Evolutionary conservation across 2,329 filamentous ascomycete genomes (phyloP), one percentile per base, ranked within the genome.

Genomic region (Ramularia collo-cygni): DNA sequence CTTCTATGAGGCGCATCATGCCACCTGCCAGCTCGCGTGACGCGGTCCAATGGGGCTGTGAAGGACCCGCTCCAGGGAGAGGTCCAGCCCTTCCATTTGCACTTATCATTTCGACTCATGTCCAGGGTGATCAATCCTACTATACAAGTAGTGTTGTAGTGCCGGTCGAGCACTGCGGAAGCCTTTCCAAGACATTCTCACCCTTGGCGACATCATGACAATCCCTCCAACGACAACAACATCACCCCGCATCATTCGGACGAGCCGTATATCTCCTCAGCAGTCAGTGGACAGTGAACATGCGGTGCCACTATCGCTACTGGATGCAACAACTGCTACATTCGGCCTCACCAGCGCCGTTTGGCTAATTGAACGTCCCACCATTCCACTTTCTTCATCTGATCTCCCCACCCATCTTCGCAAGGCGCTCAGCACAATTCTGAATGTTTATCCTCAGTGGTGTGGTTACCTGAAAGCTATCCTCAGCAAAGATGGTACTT

Each of bases 291-390:
- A 33, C 5, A 8, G 16, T 13, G 35, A 38, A 29, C 8, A 9
- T 10, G 35, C 40, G 28, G 35, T 34, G 28, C 35, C 35, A 3
- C 19, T 42, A 2, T 42, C 40, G 12, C 28, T 42, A 8, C 16
- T 42, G 10, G 40, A 38, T 18, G 40, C 40, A 3, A 38, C 35
- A 13, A 38, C 40, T n/a, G 40, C 40, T 14, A 42, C 28, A 8
- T 42, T 38, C 16, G 40, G 35, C 17, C 28, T 37, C 13, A 42
- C 39, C 6, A 42, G 19, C 16, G 39, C 39, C 17, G 28, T 37
- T 18, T 37, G 39, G 39, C 39, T 42, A 3, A 13, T 42, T 4
- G 39, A 37, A 33, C 10, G 13, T 18, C 39, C 39, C 17, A 30
- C 34, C n/a, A 18, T n/a, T n/a, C 27, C 39, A 13, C 10, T 19